Percentiles rank a stretch among this genome's conserved stretches.
These are phyloP conservation scores for Erigeron philadelphicus DNA, from an alignment of 140 eudicot genomes.

Conservation along the genomic window DNA sequence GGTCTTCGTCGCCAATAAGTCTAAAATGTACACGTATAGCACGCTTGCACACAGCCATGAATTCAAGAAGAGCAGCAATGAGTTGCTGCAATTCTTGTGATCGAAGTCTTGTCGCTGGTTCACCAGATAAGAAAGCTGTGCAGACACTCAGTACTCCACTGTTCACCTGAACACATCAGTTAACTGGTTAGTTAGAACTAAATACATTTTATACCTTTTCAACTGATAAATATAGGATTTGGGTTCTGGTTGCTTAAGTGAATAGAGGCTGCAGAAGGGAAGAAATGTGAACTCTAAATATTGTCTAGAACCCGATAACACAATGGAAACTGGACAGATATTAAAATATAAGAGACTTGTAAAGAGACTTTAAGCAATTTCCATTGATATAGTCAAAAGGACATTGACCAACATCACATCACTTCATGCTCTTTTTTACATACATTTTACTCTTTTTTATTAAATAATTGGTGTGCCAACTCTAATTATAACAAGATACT, in stretches of 20 bases:
- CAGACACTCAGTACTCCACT: conserved; percentile 96
- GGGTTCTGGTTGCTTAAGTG: neutral
- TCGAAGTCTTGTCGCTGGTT: conserved; percentile 94
- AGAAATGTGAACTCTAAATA: neutral
- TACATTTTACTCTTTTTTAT: no score
- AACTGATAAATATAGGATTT: neutral
- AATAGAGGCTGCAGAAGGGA: neutral
- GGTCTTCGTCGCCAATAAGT: conserved; percentile 95
- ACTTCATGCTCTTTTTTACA: no score
- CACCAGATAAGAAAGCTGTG: conserved; percentile 95
- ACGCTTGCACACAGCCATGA: conserved; percentile 98
- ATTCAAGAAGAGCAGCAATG: conserved; percentile 94
- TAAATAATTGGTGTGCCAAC: no score
- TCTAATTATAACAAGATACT: no score
- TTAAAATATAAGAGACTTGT: no score
- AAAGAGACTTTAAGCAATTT: no score
- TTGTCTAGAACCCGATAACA: neutral
- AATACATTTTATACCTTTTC: neutral
- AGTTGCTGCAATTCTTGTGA: conserved; percentile 96
- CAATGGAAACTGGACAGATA: neutral
- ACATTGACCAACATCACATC: no score
- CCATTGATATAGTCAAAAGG: no score
- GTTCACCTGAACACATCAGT: conserved; percentile 54
- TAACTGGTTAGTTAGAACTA: neutral
- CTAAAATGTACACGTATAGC: conserved; percentile 96